Evolutionary conservation across 345 rosid genomes (phyloP).

Genomic region (Pugionium cornutum): DNA sequence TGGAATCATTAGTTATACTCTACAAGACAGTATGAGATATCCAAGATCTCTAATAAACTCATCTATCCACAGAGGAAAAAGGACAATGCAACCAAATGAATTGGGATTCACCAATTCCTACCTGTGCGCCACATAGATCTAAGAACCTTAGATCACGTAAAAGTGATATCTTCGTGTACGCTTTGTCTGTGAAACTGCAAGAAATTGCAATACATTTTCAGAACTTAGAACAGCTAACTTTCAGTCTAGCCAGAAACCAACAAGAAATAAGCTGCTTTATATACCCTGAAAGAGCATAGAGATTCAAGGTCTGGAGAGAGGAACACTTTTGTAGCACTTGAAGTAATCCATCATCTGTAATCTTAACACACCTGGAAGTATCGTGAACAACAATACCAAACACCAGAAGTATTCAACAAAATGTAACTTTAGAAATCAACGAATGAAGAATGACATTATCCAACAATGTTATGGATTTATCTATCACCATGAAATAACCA

Average conservation of each 20-base stretch:
- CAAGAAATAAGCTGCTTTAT: background rate
- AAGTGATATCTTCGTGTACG: constrained; percentile 69
- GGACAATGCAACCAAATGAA: constrained; percentile 15
- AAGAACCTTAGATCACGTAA: constrained; percentile 59
- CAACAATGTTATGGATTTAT: constrained; percentile 19
- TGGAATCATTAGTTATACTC: background rate
- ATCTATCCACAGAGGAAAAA: constrained; percentile 10
- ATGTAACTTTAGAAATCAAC: background rate
- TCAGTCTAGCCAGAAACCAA: constrained; percentile 11
- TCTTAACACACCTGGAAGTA: constrained; percentile 69
- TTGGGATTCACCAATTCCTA: constrained; percentile 38
- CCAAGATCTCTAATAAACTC: constrained; percentile 7
- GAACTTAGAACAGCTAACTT: constrained; percentile 9
- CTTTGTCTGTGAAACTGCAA: constrained; percentile 72
- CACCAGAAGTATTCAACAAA: constrained; percentile 5
- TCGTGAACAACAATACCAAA: constrained; percentile 22
- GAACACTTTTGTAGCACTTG: constrained; percentile 63
- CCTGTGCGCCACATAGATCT: constrained; percentile 97
- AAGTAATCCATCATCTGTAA: constrained; percentile 77
- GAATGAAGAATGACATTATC: constrained; percentile 6
- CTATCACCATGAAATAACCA: background rate
- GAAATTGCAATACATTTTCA: constrained; percentile 25
- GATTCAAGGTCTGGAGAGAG: constrained; percentile 64
- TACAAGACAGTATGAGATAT: background rate
- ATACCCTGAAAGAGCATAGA: constrained; percentile 88